A percentile compares a stretch with the other conserved stretches of the same genome.
These are phyloP conservation scores for Aaosphaeria arxii DNA, from an alignment of 2,329 filamentous ascomycete species.

Conservation along the genomic window DNA sequence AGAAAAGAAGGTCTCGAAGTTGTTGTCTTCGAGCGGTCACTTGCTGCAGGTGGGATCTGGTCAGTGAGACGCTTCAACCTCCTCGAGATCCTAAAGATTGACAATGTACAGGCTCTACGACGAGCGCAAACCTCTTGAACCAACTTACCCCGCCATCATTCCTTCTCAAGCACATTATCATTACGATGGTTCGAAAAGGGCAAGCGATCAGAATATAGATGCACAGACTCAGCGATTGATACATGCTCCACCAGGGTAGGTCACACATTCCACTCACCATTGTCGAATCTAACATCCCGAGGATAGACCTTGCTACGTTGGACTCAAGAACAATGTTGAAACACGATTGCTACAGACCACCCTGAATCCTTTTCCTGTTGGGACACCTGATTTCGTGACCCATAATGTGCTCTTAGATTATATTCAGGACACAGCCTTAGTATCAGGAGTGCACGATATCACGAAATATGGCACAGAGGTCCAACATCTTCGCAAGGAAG, in stretches of 20 bases:
- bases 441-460: constrained; percentile 49
- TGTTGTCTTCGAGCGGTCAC: constrained; percentile 54
- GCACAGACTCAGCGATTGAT: constrained; percentile 17
- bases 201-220: background rate
- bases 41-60: constrained; percentile 56
- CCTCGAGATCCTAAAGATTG: background rate
- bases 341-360: constrained; percentile 51
- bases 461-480: constrained; percentile 61
- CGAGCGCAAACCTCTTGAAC: constrained; percentile 47
- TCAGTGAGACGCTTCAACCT: constrained; percentile 22
- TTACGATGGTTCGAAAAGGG: constrained; percentile 1
- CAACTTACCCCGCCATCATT: constrained; percentile 41
- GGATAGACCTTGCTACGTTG: constrained; percentile 50
- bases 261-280: background rate
- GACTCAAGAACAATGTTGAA: constrained; percentile 53
- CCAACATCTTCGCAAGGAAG: constrained; percentile 48
- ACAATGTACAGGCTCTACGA: constrained; percentile 44
- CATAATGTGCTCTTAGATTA: constrained; percentile 59
- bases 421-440: constrained; percentile 56
- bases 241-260: constrained; percentile 52
- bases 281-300: background rate
- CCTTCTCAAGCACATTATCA: constrained; percentile 16
- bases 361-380: constrained; percentile 55
- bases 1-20: constrained; percentile 42
- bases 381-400: constrained; percentile 58